A percentile compares a stretch with the other conserved stretches of the same genome.
Conservation (phyloP, 2,329 filamentous ascomycete species). For the Apiospora rasikravindrae region DNA sequence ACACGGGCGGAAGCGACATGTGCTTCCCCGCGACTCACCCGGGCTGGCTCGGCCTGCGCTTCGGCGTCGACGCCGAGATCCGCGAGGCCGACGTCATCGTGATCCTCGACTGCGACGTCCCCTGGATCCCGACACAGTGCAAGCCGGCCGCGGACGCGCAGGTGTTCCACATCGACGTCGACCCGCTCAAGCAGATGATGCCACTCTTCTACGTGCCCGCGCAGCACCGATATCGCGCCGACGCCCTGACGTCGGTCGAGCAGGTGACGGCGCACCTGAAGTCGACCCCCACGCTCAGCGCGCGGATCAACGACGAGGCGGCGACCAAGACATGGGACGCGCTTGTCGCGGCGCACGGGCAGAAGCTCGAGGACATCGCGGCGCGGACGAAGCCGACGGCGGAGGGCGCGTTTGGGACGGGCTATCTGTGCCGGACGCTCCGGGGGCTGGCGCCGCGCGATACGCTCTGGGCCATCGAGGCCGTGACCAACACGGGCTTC, state of each 20-base stretch:
- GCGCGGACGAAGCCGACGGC: constrained; percentile 60
- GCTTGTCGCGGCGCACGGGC: constrained; percentile 62
- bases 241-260: constrained; percentile 66
- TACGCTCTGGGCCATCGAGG: constrained; percentile 76
- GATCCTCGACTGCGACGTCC: constrained; percentile 87
- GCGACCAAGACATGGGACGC: constrained; percentile 53
- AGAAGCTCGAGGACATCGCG: constrained; percentile 65
- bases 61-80: constrained; percentile 75
- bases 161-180: constrained; percentile 69
- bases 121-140: constrained; percentile 85
- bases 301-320: constrained; percentile 45
- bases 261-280: constrained; percentile 67
- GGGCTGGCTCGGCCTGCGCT: constrained; percentile 72
- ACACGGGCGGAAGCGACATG: constrained; percentile 81
- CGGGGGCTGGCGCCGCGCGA: constrained; percentile 45
- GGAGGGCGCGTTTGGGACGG: constrained; percentile 66
- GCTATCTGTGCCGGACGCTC: constrained; percentile 45
- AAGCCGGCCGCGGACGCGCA: constrained; percentile 57
- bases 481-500: constrained; percentile 71
- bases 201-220: constrained; percentile 75
- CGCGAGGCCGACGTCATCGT: constrained; percentile 82
- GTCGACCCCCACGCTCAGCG: constrained; percentile 37
- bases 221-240: constrained; percentile 68
- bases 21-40: constrained; percentile 76
- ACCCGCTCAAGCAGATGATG: constrained; percentile 74